Evolutionary conservation across 257 asterid species (phyloP).

Genomic region (Penstemon barbatus): DNA sequence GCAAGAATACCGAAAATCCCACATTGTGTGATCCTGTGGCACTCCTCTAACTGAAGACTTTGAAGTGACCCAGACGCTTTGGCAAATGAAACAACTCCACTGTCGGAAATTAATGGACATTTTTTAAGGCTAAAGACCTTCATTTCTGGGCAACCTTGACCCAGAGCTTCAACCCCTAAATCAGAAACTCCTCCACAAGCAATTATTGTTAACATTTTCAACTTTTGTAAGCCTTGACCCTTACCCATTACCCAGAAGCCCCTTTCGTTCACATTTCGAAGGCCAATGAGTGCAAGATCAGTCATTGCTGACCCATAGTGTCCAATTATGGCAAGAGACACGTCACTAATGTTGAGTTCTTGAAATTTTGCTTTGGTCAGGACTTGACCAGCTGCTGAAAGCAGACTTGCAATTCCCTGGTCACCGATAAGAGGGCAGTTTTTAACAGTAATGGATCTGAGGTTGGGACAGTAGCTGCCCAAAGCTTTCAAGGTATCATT

Average conservation of each 20-base stretch:
- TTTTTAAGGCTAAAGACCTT: conserved; percentile 53
- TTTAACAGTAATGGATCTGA: conserved; percentile 55
- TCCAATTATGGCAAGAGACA: conserved; percentile 89
- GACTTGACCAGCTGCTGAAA: conserved; percentile 62
- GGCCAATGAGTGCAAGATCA: conserved; percentile 52
- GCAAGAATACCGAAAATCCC: conserved; percentile 70
- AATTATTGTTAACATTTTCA: conserved; percentile 57
- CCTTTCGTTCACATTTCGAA: conserved; percentile 72
- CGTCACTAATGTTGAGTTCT: conserved; percentile 59
- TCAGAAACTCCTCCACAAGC: conserved; percentile 84
- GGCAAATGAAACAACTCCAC: conserved; percentile 62
- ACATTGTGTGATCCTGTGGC: conserved; percentile 71
- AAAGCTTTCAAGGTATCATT: conserved; percentile 68
- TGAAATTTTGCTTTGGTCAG: conserved; percentile 63
- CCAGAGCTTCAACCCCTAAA: conserved; percentile 62
- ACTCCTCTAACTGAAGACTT: conserved; percentile 66
- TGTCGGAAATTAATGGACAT: conserved; percentile 65
- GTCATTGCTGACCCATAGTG: conserved; percentile 70
- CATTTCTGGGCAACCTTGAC: conserved; percentile 66
- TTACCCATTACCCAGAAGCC: conserved; percentile 99
- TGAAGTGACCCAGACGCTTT: conserved; percentile 61
- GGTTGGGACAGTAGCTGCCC: conserved; percentile 58
- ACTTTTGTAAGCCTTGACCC: conserved; percentile 71
- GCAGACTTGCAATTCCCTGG: conserved; percentile 67
- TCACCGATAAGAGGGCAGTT: conserved; percentile 74